Base-by-base conservation (phyloP, 768 basidiomycete genomes). In the Rossbeevera mucosa region DNA sequence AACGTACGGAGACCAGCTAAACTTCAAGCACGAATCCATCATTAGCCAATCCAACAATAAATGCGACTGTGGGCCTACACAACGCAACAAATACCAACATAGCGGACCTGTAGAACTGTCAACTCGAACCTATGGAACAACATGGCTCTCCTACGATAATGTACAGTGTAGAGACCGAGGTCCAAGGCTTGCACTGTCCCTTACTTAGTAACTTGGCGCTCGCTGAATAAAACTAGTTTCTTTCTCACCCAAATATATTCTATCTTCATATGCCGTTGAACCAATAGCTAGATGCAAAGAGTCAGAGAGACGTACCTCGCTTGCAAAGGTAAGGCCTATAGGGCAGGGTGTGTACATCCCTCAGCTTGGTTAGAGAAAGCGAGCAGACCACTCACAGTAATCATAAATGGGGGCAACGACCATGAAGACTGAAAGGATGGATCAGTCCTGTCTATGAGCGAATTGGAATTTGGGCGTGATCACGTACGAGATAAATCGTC, bases 231-330 rank as follows among this genome's bases (percentile, higher is more conserved):
- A n/a, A n/a, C n/a, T 12, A 9, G 9, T 6, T 47, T 11, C 5
- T 31, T 22, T 31, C 58, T 33, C 1, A 61, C 59, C 60, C 60
- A 61, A 20, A 61, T 29, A 43, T 58, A 61, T 0, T 58, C 48
- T 48, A 61, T 12, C 60, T 61, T 42, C 25, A 13, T 5, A n/a
- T 12, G 11, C 14, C 9, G 7, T 50, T 50, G 2, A 5, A 18
- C 5, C n/a, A 8, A 7, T 3, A 18, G 22, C 41, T 44, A 44
- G 1, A 20, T 14, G 3, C 0, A 0, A 7, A 4, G 8, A 16
- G 8, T 7, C 7, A 25, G 33, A 21, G 25, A 14, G 4, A 36
- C n/a, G 28, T 44, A 55, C 53, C 46, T 57, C 53, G 8, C n/a
- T 20, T 8, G 54, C 6, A 31, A 57, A 51, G 16, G 33, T 57